Evolutionary conservation across 2,329 filamentous ascomycete species (phyloP).

Genomic region (Leptographium lundbergii): DNA sequence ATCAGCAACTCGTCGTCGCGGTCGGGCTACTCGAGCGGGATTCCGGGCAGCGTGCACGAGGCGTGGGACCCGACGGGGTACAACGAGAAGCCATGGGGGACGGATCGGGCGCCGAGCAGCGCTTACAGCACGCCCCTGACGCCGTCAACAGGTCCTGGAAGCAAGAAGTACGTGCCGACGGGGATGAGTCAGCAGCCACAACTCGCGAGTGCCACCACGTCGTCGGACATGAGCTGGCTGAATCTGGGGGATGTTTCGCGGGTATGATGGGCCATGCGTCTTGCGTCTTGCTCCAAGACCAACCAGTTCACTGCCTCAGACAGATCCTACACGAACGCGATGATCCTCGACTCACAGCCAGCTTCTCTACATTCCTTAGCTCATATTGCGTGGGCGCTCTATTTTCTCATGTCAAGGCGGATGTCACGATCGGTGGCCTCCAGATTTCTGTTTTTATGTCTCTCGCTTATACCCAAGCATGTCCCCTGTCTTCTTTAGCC

Average conservation of each 20-base stretch:
- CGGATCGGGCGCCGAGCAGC: slow-evolving; percentile 36
- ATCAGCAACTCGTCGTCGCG: slow-evolving; percentile 33
- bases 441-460: neutral
- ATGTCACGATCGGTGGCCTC: neutral
- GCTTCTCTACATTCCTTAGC: neutral
- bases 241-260: slow-evolving; percentile 44
- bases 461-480: slow-evolving; percentile 7
- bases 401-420: neutral
- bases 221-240: slow-evolving; percentile 68
- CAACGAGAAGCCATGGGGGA: slow-evolving; percentile 33
- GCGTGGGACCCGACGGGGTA: slow-evolving; percentile 36
- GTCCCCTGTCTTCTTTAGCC: neutral
- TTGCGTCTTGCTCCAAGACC: too few relatives aligned
- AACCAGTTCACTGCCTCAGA: too few relatives aligned
- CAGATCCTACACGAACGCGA: neutral
- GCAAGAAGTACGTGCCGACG: slow-evolving; percentile 12
- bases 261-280: slow-evolving; percentile 6
- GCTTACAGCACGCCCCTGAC: slow-evolving; percentile 27
- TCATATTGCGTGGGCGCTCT: neutral
- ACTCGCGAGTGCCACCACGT: slow-evolving; percentile 34
- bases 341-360: neutral
- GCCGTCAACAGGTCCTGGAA: slow-evolving; percentile 16
- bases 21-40: slow-evolving; percentile 50
- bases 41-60: slow-evolving; percentile 50
- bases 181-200: slow-evolving; percentile 36